Conservation (phyloP, 495 filamentous ascomycete species). For the Cercophora samala region DNA sequence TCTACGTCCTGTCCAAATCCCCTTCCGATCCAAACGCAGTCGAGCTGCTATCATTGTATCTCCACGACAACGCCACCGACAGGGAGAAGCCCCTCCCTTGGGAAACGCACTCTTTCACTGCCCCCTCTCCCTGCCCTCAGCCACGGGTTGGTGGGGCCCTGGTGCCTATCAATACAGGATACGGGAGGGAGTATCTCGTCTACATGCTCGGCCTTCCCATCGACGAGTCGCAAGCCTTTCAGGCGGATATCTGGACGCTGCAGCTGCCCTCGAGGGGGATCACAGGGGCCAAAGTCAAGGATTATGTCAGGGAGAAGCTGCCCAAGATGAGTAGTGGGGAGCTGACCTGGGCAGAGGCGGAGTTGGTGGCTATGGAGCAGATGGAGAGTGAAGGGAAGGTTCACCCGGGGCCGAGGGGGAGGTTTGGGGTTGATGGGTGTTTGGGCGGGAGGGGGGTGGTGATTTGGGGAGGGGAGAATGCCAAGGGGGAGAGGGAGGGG, state of each 20-base stretch:
- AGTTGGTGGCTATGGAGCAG: slow-evolving; percentile 43
- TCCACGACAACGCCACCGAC: slow-evolving; percentile 33
- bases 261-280: slow-evolving; percentile 46
- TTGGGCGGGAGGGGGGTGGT: slow-evolving; percentile 43
- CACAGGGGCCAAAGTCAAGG: slow-evolving; percentile 51
- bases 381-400: slow-evolving; percentile 42
- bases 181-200: slow-evolving; percentile 51
- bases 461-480: slow-evolving; percentile 52
- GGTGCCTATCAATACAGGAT: slow-evolving; percentile 47
- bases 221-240: slow-evolving; percentile 14
- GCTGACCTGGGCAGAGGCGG: slow-evolving; percentile 48
- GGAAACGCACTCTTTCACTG: slow-evolving; percentile 44
- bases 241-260: slow-evolving; percentile 50
- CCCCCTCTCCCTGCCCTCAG: slow-evolving; percentile 44
- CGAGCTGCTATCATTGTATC: slow-evolving; percentile 40
- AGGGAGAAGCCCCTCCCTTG: slow-evolving; percentile 36
- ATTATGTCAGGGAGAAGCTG: slow-evolving; percentile 44
- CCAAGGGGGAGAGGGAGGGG: slow-evolving; percentile 45
- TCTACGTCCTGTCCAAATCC: slow-evolving; percentile 42
- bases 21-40: slow-evolving; percentile 23
- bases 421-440: slow-evolving; percentile 45
- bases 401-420: slow-evolving; percentile 51
- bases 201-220: slow-evolving; percentile 47
- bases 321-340: slow-evolving; percentile 38
- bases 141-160: slow-evolving; percentile 45